Evolutionary conservation across 768 basidiomycete species (phyloP), one percentile per base, ranked within the genome.

Genomic region (Phlebiopsis flavidoalba): DNA sequence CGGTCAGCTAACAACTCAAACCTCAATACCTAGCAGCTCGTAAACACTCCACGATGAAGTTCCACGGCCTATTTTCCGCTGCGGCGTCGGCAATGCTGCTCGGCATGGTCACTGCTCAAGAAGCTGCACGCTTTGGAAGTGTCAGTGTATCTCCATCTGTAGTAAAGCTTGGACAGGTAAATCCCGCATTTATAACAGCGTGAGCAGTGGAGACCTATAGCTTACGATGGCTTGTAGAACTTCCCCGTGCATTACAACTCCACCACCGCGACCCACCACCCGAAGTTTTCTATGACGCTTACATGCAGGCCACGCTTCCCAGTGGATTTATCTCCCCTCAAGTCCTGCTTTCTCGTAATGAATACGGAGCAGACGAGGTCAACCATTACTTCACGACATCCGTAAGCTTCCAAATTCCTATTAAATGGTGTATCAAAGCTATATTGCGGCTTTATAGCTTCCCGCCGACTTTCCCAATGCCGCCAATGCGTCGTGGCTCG

Each of bases 211-310:
- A 22, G 26, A 12, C 1, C 8, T 11, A 15, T 31, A 31, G 5
- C 52, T 22, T 31, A 12, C 11, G 26, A 10, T 31, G 11, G 21
- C 3, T 31, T 31, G 6, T 24, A 52, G 50, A 52, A 22, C 7
- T 57, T 57, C 24, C 24, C 45, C 24, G 56, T 57, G 3, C 37
- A 43, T 21, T 57, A 57, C 43, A 57, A 57, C 56, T 57, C 56
- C 11, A 57, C 56, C 19, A 11, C 7, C 8, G 56, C 56, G 19
- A 19, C 14, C 3, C 45, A 46, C 8, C 56, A 57, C 17, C 56
- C 56, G 5, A 22, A 21, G 43, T 45, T n/a, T n/a, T 15, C 43
- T 57, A 45, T 19, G 56, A 57, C 14, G 40, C 45, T 17, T 57
- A 57, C 40, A 57, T 57, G 19, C 45, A 40, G 7, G 56, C 40